Evolutionary conservation across 2,329 filamentous ascomycete species (phyloP), one percentile per base, ranked within the genome.

Genomic region (Aspergillus novoparasiticus): DNA sequence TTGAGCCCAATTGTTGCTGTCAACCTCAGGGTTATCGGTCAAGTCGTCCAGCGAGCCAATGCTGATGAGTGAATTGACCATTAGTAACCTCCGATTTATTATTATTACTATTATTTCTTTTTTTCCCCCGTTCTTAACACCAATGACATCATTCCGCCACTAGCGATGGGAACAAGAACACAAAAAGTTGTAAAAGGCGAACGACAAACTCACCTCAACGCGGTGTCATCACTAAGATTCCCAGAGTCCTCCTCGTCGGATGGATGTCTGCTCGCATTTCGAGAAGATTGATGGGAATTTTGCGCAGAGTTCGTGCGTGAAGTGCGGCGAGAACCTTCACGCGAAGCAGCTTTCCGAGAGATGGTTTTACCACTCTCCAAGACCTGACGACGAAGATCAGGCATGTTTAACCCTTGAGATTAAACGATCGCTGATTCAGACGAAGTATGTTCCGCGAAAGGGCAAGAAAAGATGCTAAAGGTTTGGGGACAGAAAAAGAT

Each of bases 21-120:
- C 83, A 58, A 58, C 21, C 5, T 87, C 85, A n/a, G 83, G 82
- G 50, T 80, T 79, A 51, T 83, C 80, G 56, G 84, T 79, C 41
- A 89, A 81, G 41, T 89, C 88, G 68, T 92, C 90, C 65, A 91
- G 87, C n/a, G 87, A 89, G 63, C 85, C 87, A 61, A 86, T 84
- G 71, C 86, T 87, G 69, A 67, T 54, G 54, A 23, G 32, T 21
- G 34, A 30, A 61, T 59, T 28, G 30, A 28, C 32, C 46, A 61
- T 65, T 65, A 66, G 64, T 64, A 63, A 58, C 28, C 11, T 12
- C 10, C 28, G 10, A 19, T 34, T 23, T 28, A 23, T 54, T 46
- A 36, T 16, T 36, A 14, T 41, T 41, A 28, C 26, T 28, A 19
- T 41, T 41, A 19, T 39, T 19, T 41, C 8, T 41, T 16, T 16